Evolutionary conservation across 306 rosid genomes (phyloP).

Genomic region (Begonia peltatifolia): DNA sequence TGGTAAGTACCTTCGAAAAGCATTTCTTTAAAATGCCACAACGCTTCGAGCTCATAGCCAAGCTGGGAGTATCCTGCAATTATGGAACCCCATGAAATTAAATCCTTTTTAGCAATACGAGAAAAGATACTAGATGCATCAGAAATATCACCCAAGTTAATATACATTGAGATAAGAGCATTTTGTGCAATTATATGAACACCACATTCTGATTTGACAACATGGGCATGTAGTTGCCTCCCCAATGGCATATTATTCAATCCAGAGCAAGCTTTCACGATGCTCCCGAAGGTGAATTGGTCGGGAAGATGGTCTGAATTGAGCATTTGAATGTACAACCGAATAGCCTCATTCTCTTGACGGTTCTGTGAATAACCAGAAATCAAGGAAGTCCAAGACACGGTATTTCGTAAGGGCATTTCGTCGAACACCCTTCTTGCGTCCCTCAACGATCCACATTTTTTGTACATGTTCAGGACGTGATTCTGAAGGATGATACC

Average conservation of each 20-base stretch:
- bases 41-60: slow-evolving; percentile 51
- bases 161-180: slow-evolving; percentile 69
- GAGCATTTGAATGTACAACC: slow-evolving; percentile 44
- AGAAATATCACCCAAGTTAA: slow-evolving; percentile 34
- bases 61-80: slow-evolving; percentile 58
- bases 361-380: slow-evolving; percentile 48
- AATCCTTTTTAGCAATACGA: slow-evolving; percentile 36
- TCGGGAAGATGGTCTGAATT: slow-evolving; percentile 40
- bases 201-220: slow-evolving; percentile 41
- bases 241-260: slow-evolving; percentile 33
- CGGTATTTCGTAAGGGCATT: slow-evolving; percentile 48
- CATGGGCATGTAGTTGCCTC: slow-evolving; percentile 49
- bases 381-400: slow-evolving; percentile 75
- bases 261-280: slow-evolving; percentile 47
- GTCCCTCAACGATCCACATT: slow-evolving; percentile 58
- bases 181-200: slow-evolving; percentile 39
- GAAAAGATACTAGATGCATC: slow-evolving; percentile 43
- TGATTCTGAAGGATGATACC: slow-evolving; percentile 48
- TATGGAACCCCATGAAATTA: slow-evolving; percentile 72
- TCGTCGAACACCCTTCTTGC: slow-evolving; percentile 46
- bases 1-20: slow-evolving; percentile 29
- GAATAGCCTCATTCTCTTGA: slow-evolving; percentile 36
- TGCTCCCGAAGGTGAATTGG: slow-evolving; percentile 61
- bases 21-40: slow-evolving; percentile 48
- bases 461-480: slow-evolving; percentile 57